phyloP scores from a whole-genome alignment of 2,329 filamentous ascomycete genomes.

The Penicillium sp. region DNA sequence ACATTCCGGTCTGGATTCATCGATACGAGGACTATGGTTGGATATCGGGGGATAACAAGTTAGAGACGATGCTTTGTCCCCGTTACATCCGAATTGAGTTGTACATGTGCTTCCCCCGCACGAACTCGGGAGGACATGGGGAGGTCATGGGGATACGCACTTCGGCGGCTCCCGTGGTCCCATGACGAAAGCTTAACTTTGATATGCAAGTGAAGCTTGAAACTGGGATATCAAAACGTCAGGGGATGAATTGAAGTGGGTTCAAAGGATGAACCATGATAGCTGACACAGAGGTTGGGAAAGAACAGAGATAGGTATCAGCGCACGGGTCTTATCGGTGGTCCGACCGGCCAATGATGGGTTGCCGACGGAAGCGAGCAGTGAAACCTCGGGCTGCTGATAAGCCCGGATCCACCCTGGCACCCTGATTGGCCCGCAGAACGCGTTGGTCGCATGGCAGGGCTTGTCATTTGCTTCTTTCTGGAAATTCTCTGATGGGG shows the following conservation, averaged over 20 bases:
- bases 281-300: not conserved
- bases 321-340: conserved; percentile 14
- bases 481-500: conserved; percentile 15
- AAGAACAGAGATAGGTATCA: conserved; percentile 5
- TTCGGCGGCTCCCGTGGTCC: conserved; percentile 16
- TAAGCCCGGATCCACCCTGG: conserved; percentile 12
- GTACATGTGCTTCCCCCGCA: conserved; percentile 2
- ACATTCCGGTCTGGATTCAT: not conserved
- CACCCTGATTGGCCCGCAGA: not conserved
- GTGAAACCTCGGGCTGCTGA: conserved; percentile 15
- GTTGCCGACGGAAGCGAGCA: conserved; percentile 10
- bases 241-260: not conserved
- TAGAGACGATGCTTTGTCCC: not conserved
- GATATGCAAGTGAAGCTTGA: not conserved
- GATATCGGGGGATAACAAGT: not conserved
- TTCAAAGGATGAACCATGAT: not conserved
- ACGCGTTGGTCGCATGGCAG: not conserved
- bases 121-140: not conserved
- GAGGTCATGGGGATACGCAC: conserved; percentile 3
- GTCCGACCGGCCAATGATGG: conserved; percentile 10
- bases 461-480: conserved; percentile 26
- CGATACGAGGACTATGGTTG: not conserved
- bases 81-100: not conserved
- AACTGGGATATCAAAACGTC: not conserved
- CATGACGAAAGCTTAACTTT: conserved; percentile 5